Evolutionary conservation across 495 filamentous ascomycete species (phyloP).

Genomic region (Penicillium argentinense): DNA sequence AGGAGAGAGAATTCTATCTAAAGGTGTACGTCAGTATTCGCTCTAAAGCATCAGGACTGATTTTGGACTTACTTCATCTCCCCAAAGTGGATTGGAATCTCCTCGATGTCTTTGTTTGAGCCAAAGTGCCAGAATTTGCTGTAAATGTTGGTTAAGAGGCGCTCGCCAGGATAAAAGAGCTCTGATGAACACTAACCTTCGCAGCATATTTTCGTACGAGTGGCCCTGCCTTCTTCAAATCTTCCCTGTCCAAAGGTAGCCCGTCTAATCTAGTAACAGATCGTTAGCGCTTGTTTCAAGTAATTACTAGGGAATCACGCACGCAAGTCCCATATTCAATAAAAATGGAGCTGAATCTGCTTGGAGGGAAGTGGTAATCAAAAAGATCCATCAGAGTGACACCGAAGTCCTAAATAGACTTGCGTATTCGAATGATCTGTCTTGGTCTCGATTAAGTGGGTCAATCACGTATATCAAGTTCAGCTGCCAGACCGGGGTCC

Average conservation of each 20-base stretch:
- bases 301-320: background rate
- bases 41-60: too few relatives aligned
- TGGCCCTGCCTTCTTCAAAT: background rate
- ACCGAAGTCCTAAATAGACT: too few relatives aligned
- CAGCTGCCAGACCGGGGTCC: too few relatives aligned
- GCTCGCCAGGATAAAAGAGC: background rate
- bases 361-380: too few relatives aligned
- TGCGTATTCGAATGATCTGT: too few relatives aligned
- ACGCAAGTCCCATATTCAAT: background rate
- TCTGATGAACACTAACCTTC: background rate
- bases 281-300: background rate
- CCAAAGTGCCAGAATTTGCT: background rate
- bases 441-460: too few relatives aligned
- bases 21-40: constrained; percentile 41
- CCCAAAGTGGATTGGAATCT: background rate
- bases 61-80: background rate
- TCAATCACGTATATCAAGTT: too few relatives aligned
- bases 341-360: too few relatives aligned
- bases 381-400: too few relatives aligned
- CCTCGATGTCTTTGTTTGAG: background rate
- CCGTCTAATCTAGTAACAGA: background rate
- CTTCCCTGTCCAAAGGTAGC: background rate
- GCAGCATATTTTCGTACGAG: background rate
- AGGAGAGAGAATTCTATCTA: constrained; percentile 6
- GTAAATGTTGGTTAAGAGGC: background rate